Base-by-base conservation (phyloP, 306 rosid genomes). In the Citrullus colocynthis region DNA sequence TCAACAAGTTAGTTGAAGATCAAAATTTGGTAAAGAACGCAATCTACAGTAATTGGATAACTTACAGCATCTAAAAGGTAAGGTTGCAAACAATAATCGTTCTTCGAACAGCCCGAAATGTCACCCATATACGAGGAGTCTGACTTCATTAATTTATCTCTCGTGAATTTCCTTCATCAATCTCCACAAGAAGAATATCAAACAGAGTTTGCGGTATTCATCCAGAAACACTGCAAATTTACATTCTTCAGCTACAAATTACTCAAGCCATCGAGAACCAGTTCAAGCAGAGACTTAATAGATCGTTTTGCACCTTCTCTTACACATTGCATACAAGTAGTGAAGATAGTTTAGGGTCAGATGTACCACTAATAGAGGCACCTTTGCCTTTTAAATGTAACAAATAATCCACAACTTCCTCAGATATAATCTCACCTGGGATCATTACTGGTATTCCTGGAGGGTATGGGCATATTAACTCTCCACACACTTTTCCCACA, bases 381-480 rank as follows among this genome's bases (percentile, higher is more conserved):
- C 91, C 97, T 62, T 83, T 78, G 75, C 87, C 79, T 78, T 74
- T 91, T 66, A 81, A 85, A 83, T 84, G 81, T 76, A 91, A 61
- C 17, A 93, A 86, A 89, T 93, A 89, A 62, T 84, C 83, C 81
- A 89, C 51, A 64, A 92, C 90, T 75, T 71, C 87, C 80, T 87
- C 44, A 1, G 96, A 85, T 61, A 91, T 85, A 80, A 83, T 78
- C 84, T 93, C 96, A 15, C 98, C 98, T 0, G 98, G 94, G 58
- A 88, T 87, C 83, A 90, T 44, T 48, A 88, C 93, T 0, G 98
- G 96, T 80, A 93, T 86, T 67, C 97, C 98, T 0, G 98, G 98
- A 15, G 97, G 98, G 59, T 90, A 93, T 37, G 97, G 90, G 76
- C 89, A 90, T 71, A 93, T 76, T 71, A 91, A 89, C 91, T 91